Percentiles rank a stretch among this genome's conserved stretches.
Conservation (phyloP, 306 rosid species). For the Herpetospermum pedunculosum region DNA sequence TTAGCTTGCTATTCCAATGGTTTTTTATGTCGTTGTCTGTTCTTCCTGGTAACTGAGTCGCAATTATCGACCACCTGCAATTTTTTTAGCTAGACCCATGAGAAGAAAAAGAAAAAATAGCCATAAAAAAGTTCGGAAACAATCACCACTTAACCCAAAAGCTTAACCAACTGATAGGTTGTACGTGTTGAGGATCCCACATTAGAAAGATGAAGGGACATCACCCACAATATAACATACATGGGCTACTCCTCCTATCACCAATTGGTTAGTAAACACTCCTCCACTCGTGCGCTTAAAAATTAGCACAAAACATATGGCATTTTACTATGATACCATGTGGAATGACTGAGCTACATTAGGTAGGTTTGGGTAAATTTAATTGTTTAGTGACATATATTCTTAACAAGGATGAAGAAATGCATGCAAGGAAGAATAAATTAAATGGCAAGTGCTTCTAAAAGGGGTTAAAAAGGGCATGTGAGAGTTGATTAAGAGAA, state of each 20-base stretch:
- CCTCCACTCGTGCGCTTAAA: too few species aligned
- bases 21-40: not conserved
- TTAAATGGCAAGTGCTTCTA: not conserved
- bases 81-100: not conserved
- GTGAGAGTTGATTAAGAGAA: not conserved
- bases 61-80: conserved; percentile 1
- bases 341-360: too few species aligned
- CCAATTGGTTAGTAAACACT: too few species aligned
- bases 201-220: too few species aligned
- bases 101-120: not conserved
- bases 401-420: not conserved
- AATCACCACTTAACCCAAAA: not conserved
- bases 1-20: conserved; percentile 7
- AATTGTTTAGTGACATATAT: not conserved
- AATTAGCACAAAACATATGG: too few species aligned
- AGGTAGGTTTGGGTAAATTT: not conserved
- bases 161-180: not conserved
- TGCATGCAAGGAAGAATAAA: not conserved
- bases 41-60: not conserved
- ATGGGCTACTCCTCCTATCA: too few species aligned
- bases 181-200: too few species aligned
- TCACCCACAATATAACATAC: too few species aligned
- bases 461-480: not conserved
- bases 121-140: not conserved
- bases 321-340: too few species aligned